Evolutionary conservation across 2,329 filamentous ascomycete genomes (phyloP), one percentile per base, ranked within the genome.

Genomic region (Lasiodiplodia sp.): DNA sequence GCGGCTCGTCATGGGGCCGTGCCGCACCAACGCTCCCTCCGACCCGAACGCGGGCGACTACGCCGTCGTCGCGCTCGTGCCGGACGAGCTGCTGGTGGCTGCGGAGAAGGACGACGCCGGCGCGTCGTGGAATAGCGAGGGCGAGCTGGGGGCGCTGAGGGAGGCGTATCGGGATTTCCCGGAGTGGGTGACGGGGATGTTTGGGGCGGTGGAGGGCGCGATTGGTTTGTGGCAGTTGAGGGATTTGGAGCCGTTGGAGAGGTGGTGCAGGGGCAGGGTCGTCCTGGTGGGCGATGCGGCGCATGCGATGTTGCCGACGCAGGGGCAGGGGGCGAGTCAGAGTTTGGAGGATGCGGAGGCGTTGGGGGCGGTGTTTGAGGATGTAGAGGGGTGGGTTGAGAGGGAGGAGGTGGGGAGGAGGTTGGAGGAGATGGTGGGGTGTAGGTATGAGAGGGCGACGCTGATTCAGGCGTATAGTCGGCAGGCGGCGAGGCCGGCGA

Each of bases 231-330:
- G 83, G 82, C 82, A 84, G 69, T 72, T 84, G 1, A 79, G 81
- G 34, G 83, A 85, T 69, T 70, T 81, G 31, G 82, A 83, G 60
- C 79, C 81, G 0, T 66, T 84, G n/a, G 68, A 71, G 2, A 78
- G 71, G 1, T 87, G 85, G 85, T 78, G 80, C 23, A 75, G 79
- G 6, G 76, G 83, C 11, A 79, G 84, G 0, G 80, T 87, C 2
- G 79, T 89, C 4, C 75, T 89, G 2, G 76, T 88, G 2, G 87
- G 87, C 4, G 87, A 89, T 74, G 86, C 86, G 2, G 86, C 86
- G 0, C 87, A 89, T 75, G 86, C 86, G 0, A 78, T 88, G 67
- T 83, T 85, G 2, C 82, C 87, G 0, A 84, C 82, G 6, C 83
- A 83, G 0, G 86, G 86, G 2, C 87, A 88, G 74, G 87, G 87